These are phyloP conservation scores for Phytophthora uliginosa DNA, from an alignment of 352 stramenopile genomes.

Conservation along the genomic window DNA sequence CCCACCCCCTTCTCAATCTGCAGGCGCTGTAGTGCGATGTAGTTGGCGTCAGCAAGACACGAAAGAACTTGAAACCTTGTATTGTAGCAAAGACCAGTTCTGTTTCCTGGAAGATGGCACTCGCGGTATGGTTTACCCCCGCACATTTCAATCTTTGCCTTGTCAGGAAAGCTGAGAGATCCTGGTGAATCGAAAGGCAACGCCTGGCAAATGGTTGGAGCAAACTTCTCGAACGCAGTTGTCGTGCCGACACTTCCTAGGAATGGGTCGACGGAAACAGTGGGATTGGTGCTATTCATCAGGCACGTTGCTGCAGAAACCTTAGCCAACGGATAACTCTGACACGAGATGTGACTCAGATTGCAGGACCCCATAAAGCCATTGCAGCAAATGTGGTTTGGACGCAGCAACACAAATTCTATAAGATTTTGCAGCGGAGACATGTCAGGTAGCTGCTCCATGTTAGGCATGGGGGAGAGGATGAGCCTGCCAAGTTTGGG, in stretches of 20 bases:
- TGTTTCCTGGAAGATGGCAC: slow-evolving; percentile 24
- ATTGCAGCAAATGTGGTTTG: slow-evolving; percentile 44
- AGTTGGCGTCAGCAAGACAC: slow-evolving; percentile 32
- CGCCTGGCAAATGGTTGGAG: slow-evolving; percentile 13
- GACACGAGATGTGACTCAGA: slow-evolving; percentile 34
- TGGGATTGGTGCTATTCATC: not conserved
- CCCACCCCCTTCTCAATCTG: slow-evolving; percentile 39
- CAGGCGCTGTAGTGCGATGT: slow-evolving; percentile 30
- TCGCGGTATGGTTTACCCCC: slow-evolving; percentile 24
- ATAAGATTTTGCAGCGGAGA: slow-evolving; percentile 16
- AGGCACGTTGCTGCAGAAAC: slow-evolving; percentile 23
- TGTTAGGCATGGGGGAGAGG: slow-evolving; percentile 16
- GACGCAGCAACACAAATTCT: slow-evolving; percentile 17
- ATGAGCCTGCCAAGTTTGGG: slow-evolving; percentile 16
- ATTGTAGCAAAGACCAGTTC: slow-evolving; percentile 36
- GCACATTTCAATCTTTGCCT: slow-evolving; percentile 29
- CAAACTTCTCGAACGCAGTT: slow-evolving; percentile 27
- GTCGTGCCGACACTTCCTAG: slow-evolving; percentile 15
- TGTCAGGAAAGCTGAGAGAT: slow-evolving; percentile 13
- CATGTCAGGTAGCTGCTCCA: slow-evolving; percentile 29
- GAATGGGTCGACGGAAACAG: slow-evolving; percentile 3
- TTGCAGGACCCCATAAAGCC: slow-evolving; percentile 41
- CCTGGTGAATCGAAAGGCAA: slow-evolving; percentile 16
- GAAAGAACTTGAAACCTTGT: slow-evolving; percentile 34
- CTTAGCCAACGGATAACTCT: slow-evolving; percentile 4